These are phyloP conservation scores for Annulohypoxylon moriforme DNA, from an alignment of 495 filamentous ascomycete species.

Conservation along the genomic window DNA sequence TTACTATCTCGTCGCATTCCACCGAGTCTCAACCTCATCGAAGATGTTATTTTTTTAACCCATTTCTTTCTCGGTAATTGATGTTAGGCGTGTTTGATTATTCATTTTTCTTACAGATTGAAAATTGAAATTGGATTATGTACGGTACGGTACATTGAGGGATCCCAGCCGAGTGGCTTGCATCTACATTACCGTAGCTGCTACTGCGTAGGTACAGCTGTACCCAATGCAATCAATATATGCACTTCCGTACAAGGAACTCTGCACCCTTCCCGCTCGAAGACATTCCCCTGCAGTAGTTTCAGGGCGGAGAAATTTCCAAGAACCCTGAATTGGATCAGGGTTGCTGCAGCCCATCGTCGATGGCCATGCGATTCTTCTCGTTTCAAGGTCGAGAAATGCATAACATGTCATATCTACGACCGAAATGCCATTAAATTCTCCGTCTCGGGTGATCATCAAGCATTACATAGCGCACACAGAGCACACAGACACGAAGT, in stretches of 20 bases:
- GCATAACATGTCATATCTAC: slow-evolving; percentile 33
- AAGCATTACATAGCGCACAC: slow-evolving; percentile 12
- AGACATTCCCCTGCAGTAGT: slow-evolving; percentile 42
- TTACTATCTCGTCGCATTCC: slow-evolving; percentile 32
- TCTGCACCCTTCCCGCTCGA: slow-evolving; percentile 41
- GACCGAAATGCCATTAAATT: slow-evolving; percentile 22
- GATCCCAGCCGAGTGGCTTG: slow-evolving; percentile 40
- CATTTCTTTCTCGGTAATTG: slow-evolving; percentile 8
- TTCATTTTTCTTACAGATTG: slow-evolving; percentile 3
- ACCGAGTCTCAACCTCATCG: slow-evolving; percentile 20
- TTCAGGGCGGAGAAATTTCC: slow-evolving; percentile 31
- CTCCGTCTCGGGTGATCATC: slow-evolving; percentile 22
- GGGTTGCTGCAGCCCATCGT: slow-evolving; percentile 30
- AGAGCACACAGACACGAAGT: slow-evolving; percentile 11
- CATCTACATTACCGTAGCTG: slow-evolving; percentile 18
- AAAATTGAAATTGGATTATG: not conserved
- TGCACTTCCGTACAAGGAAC: slow-evolving; percentile 27
- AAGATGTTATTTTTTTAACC: too few relatives aligned
- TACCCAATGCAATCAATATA: slow-evolving; percentile 25
- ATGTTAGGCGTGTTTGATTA: slow-evolving; percentile 4
- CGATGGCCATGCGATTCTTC: slow-evolving; percentile 20
- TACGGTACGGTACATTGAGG: slow-evolving; percentile 17
- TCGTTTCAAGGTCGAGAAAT: slow-evolving; percentile 22
- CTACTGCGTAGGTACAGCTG: not conserved
- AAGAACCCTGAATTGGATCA: slow-evolving; percentile 29